Base-by-base conservation (phyloP, 805 yeast species). In the Metschnikowia kunwiensis region DNA sequence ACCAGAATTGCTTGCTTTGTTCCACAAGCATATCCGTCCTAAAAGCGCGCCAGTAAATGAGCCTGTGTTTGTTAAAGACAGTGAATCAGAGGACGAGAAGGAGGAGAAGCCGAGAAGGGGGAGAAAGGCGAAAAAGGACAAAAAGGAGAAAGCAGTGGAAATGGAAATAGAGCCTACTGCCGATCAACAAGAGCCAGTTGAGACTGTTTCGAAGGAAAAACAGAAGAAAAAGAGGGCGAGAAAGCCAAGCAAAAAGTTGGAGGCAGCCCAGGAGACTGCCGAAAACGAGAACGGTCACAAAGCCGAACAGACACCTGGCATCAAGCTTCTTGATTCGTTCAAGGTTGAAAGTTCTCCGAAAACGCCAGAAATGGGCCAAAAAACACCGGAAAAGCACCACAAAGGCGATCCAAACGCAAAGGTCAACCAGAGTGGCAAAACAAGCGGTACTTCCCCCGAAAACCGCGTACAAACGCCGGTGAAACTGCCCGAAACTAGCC, bases 1-100 rank as follows among this genome's bases (percentile, higher is more conserved):
- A 57, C 61, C 74, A 5, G 78, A 76, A 9, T 67, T 88, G 40
- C 58, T 87, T 2, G 61, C 63, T n/a, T 51, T 82, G n/a, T 86
- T 79, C 59, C 63, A 73, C n/a, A 56, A 65, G 5, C 57, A 78
- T 6, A 62, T 86, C 32, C 63, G 21, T 7, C 13, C 61, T 11
- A 78, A 84, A 2, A 59, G 64, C 8, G 65, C 82, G 2, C 60
- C 62, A 0, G 49, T 58, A 27, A 57, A 18, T 19, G 19, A 23
- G 13, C 24, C 23, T 4, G 20, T 10, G 9, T 18, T 21, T 10
- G 13, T 29, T 4, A 25, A 24, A 16, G 34, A 25, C 4, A n/a
- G 5, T n/a, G 15, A 19, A 5, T 22, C 33, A 0, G 28, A 29
- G 2, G 27, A 28, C 20, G 24, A 32, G 11, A 38, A 27, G 19